Evolutionary conservation across 345 rosid species (phyloP), one percentile per base, ranked within the genome.

Genomic region (Excoecaria agallocha): DNA sequence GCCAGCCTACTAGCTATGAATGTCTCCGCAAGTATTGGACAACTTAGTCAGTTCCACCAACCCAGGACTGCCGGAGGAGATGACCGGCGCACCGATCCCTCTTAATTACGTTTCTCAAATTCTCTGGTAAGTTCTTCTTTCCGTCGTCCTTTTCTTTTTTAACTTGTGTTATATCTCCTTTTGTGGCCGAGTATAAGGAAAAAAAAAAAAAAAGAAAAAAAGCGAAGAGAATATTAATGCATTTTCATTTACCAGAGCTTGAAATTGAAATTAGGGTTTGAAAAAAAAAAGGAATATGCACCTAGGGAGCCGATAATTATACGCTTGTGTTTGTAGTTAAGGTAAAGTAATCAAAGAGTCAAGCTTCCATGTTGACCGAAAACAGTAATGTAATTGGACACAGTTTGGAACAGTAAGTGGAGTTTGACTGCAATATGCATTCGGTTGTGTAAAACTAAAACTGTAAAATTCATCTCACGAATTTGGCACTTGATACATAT

Each of bases 1-100:
- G 71, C 89, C 1, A 81, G 90, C 76, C 85, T 93, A 70, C 88
- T 91, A 0, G 91, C 97, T 1, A 90, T 87, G 89, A 88, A 88
- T 64, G 86, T 85, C 17, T 82, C 90, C 0, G 81, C 89, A 3
- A 82, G 87, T 51, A 79, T 90, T 39, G 96, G 97, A 30, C 98
- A 88, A 49, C 88, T 93, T 56, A 85, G 87, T 50, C 97, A 87
- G 88, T 94, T 88, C 62, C 98, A 94, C 85, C 97, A 86, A 82
- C 84, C 90, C 0, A 78, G 97, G 68, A 85, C 96, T 0, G 97
- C 96, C 2, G 86, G 87, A 1, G 90, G 87, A 43, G 97, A 93
- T 9, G 94, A 91, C 60, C 88, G 90, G 74, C 89, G 94, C 63
- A 85, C 90, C 76, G 91, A 90, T 69, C 96, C 94, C 12, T 94